Base-by-base conservation (phyloP, 2,329 filamentous ascomycete species). In the Sclerotinia borealis region DNA sequence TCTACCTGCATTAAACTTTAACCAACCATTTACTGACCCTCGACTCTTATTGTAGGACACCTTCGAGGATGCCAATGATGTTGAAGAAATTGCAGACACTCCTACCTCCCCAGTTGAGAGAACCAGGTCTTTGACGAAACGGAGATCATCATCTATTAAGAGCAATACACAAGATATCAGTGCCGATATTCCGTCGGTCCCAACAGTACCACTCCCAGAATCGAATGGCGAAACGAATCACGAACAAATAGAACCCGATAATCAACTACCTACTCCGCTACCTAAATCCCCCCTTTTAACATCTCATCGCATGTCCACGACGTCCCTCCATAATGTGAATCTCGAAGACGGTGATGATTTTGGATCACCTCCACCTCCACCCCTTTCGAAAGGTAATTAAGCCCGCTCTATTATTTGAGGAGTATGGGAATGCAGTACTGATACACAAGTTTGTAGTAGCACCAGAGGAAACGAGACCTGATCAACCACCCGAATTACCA, bases 1-100 rank as follows among this genome's bases (percentile, higher is more conserved):
- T 64, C 39, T n/a, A 43, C 56, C 59, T 61, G 60, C 64, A 59
- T 45, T 54, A 31, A 51, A 34, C 59, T 61, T 39, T 43, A 36
- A 45, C 56, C 59, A 61, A 55, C 47, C 52, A 43, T 51, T 54
- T 50, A 49, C 63, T 71, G 36, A 67, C 63, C 39, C 58, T 50
- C 5, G 17, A 51, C 11, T 43, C 39, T 50, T 36, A 34, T 47
- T 34, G 47, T 74, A 91, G 88, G 88, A 93, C 71, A 84, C 84
- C 19, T 96, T 96, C 72, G 91, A 96, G 78, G 92, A 96, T 80
- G 92, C 91, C 62, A 79, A 85, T 69, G 89, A 91, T 75, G 84
- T 69, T 10, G 63, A 70, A 60, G 62, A 61, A 13, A 65, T 67
- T 25, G 69, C 71, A 56, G 48, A 64, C 31, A 63, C 67, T 31